Evolutionary conservation across 148 eudicot genomes (phyloP), one percentile per base, ranked within the genome.

Genomic region (Persicaria maculosa): DNA sequence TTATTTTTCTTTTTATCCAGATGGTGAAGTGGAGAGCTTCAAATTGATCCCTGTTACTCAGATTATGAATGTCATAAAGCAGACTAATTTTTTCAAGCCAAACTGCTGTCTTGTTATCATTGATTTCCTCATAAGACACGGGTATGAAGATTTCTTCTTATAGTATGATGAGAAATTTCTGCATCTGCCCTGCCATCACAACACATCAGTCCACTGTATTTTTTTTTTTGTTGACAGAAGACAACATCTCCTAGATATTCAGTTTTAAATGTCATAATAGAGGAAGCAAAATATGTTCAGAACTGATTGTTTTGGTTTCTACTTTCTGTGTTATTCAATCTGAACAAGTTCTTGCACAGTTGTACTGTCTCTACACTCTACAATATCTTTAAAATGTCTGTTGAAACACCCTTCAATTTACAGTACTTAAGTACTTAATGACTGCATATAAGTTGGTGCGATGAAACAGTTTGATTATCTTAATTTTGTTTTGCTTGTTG

Each of bases 1-100:
- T 53, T 19, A 44, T 77, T 36, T 72, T 57, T 4, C 14, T 46
- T 47, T 45, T 5, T 71, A 43, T 36, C 43, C 86, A 93, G 98
- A 93, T 88, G 97, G 97, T 65, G 98, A 93, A 78, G 97, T 89
- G 62, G 97, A 87, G 78, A 88, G 97, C 90, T 93, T 93, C 85
- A 85, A 84, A 74, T 72, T 91, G 79, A 74, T 93, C 76, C 90
- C 92, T 45, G 83, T 87, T 58, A 69, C 75, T 17, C 82, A 83
- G 44, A 93, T 89, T 71, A 88, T 91, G 44, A 84, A 87, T 82
- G 77, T 93, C 72, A 88, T 93, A 43, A 80, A 78, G 78, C 79
- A 67, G 36, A 88, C 91, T 40, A 74, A 75, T 47, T 83, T 79
- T 76, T 93, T 85, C 87, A 93, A 91, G 82, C 75, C 89, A 47